phyloP scores from a whole-genome alignment of 164 flowering plant species.

The Vitis riparia region DNA sequence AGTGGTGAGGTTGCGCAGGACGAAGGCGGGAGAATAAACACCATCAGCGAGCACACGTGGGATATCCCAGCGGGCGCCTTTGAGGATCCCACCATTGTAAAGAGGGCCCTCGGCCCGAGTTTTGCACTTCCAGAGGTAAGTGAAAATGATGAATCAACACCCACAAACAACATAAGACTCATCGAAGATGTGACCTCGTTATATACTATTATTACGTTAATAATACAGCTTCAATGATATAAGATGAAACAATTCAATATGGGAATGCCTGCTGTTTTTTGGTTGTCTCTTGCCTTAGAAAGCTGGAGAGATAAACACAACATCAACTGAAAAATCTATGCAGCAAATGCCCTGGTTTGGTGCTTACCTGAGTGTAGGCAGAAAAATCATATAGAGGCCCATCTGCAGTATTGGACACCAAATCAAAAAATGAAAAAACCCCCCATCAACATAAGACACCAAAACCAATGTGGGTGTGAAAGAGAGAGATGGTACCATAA shows the following conservation, averaged over 20 bases:
- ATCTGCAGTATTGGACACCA: slow-evolving; percentile 41
- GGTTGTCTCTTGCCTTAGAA: neutral
- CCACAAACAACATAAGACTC: neutral
- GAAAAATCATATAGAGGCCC: slow-evolving; percentile 71
- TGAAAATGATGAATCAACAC: neutral
- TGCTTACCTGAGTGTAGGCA: slow-evolving; percentile 72
- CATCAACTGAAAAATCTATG: too few relatives aligned
- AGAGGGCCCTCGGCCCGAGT: slow-evolving; percentile 62
- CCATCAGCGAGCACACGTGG: neutral
- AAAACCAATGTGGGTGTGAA: neutral
- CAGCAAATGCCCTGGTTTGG: too few relatives aligned
- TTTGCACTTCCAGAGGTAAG: slow-evolving; percentile 50
- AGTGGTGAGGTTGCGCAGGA: slow-evolving; percentile 57
- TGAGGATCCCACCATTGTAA: slow-evolving; percentile 76
- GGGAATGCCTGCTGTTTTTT: neutral
- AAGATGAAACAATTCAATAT: neutral
- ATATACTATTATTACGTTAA: neutral
- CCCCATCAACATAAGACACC: neutral
- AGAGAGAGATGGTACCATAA: slow-evolving; percentile 14
- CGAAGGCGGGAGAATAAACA: slow-evolving; percentile 38
- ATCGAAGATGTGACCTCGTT: neutral
- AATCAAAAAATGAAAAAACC: neutral
- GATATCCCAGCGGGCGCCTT: slow-evolving; percentile 3
- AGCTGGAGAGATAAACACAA: neutral
- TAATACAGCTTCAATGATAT: neutral